phyloP scores from a whole-genome alignment of 179 eudicot genomes.

The Silene noctiflora region DNA sequence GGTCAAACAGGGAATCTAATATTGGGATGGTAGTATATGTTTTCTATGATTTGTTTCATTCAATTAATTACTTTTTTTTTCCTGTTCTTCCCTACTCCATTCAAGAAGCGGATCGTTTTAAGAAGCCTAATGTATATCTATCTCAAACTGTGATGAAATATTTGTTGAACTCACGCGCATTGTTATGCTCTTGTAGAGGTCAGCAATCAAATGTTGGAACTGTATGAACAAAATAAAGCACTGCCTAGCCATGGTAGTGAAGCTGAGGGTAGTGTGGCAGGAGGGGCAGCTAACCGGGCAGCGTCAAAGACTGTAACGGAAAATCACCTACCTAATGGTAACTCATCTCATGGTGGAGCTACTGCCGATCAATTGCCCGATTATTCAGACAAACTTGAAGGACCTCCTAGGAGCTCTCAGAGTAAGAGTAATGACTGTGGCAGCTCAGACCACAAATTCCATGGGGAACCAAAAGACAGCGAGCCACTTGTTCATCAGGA shows the following conservation, averaged over 20 bases:
- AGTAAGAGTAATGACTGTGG: constrained; percentile 49
- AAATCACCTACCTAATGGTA: constrained; percentile 43
- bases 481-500: constrained; percentile 35
- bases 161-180: neutral
- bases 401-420: constrained; percentile 41
- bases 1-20: neutral
- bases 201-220: constrained; percentile 94
- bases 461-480: constrained; percentile 31
- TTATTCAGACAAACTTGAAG: constrained; percentile 39
- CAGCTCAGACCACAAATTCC: constrained; percentile 44
- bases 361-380: constrained; percentile 42
- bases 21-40: neutral
- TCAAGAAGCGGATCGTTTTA: neutral
- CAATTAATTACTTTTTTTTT: constrained; percentile 1
- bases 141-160: neutral
- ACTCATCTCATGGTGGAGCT: constrained; percentile 42
- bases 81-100: neutral
- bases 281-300: constrained; percentile 41
- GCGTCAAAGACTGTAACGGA: constrained; percentile 48
- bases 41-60: constrained; percentile 17
- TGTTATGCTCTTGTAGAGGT: constrained; percentile 54
- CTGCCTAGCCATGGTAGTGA: constrained; percentile 71
- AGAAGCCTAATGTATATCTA: constrained; percentile 7
- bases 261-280: constrained; percentile 69
- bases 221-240: constrained; percentile 78